A percentile compares a stretch with the other conserved stretches of the same genome.
phyloP scores from a whole-genome alignment of 2,329 filamentous ascomycete genomes.

The Raffaelea deltoideospora region DNA sequence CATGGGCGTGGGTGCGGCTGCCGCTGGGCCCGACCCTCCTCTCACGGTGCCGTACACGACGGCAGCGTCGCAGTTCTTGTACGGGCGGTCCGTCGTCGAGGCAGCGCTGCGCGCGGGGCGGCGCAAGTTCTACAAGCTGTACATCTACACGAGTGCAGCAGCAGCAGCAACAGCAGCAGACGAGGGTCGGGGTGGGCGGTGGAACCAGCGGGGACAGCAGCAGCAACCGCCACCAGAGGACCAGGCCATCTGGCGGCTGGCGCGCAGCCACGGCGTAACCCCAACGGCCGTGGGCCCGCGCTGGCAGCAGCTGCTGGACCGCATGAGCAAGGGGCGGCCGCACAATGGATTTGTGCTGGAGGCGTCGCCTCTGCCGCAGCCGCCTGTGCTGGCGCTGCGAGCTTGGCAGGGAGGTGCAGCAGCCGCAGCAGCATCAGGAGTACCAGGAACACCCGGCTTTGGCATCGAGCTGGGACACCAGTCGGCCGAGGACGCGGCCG shows the following conservation, averaged over 20 bases:
- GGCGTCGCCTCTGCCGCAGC: slow-evolving; percentile 63
- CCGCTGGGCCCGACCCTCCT: no score
- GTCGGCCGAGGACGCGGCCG: slow-evolving; percentile 52
- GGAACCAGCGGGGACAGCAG: slow-evolving; percentile 35
- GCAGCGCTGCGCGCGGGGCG: slow-evolving; percentile 54
- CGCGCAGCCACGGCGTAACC: slow-evolving; percentile 31
- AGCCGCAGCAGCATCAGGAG: neutral
- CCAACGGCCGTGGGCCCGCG: slow-evolving; percentile 43
- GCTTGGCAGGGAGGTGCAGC: slow-evolving; percentile 14
- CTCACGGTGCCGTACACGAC: slow-evolving; percentile 49
- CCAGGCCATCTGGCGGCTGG: slow-evolving; percentile 26
- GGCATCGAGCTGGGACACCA: slow-evolving; percentile 48
- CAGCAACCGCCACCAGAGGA: slow-evolving; percentile 24
- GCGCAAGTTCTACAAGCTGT: slow-evolving; percentile 71
- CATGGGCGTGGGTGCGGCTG: no score
- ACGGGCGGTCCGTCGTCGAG: slow-evolving; percentile 66
- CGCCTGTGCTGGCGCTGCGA: slow-evolving; percentile 47
- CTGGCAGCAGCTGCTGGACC: slow-evolving; percentile 59
- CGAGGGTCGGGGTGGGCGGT: slow-evolving; percentile 23
- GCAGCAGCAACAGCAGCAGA: slow-evolving; percentile 30
- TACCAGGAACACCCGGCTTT: no score
- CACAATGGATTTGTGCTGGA: slow-evolving; percentile 88
- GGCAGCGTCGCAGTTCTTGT: slow-evolving; percentile 81
- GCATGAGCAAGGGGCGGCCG: slow-evolving; percentile 66
- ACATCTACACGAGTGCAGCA: slow-evolving; percentile 52